phyloP scores from a whole-genome alignment of 169 alveolate genomes.

The Babesia gibsoni region DNA sequence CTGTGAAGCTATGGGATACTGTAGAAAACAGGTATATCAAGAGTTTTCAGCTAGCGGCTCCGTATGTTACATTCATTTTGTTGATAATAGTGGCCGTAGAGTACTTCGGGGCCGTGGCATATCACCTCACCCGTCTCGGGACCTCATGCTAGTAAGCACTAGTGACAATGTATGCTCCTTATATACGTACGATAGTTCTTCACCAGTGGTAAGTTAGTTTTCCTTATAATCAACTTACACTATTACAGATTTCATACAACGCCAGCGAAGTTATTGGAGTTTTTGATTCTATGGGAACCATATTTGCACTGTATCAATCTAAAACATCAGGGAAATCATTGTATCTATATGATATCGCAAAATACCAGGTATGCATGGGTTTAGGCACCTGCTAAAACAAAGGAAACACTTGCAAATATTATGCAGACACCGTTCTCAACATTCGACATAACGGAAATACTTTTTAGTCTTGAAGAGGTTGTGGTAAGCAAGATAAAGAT shows the following conservation, averaged over 20 bases:
- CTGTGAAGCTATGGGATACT: slow-evolving; percentile 65
- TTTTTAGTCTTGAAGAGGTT: slow-evolving; percentile 36
- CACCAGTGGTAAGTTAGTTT: slow-evolving; percentile 41
- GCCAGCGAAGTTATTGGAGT: slow-evolving; percentile 39
- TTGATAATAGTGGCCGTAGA: background rate
- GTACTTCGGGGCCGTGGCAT: slow-evolving; percentile 48
- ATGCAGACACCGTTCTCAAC: slow-evolving; percentile 47
- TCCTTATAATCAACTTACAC: background rate
- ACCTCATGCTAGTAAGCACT: slow-evolving; percentile 46
- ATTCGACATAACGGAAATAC: slow-evolving; percentile 31
- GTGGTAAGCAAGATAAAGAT: slow-evolving; percentile 13
- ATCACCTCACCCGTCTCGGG: slow-evolving; percentile 55
- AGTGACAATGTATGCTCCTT: slow-evolving; percentile 19
- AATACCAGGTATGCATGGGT: slow-evolving; percentile 34
- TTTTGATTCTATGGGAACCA: slow-evolving; percentile 43
- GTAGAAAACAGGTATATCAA: slow-evolving; percentile 53
- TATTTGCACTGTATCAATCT: slow-evolving; percentile 24
- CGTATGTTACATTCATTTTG: slow-evolving; percentile 9
- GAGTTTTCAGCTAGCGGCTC: slow-evolving; percentile 46
- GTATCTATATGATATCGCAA: slow-evolving; percentile 47
- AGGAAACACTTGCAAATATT: background rate
- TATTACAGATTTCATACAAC: slow-evolving; percentile 13
- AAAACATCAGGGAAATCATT: slow-evolving; percentile 1
- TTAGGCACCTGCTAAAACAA: background rate
- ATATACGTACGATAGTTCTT: slow-evolving; percentile 30